Evolutionary conservation across 805 yeast genomes (phyloP), one percentile per base, ranked within the genome.

Genomic region (Schwanniomyces yamadae): DNA sequence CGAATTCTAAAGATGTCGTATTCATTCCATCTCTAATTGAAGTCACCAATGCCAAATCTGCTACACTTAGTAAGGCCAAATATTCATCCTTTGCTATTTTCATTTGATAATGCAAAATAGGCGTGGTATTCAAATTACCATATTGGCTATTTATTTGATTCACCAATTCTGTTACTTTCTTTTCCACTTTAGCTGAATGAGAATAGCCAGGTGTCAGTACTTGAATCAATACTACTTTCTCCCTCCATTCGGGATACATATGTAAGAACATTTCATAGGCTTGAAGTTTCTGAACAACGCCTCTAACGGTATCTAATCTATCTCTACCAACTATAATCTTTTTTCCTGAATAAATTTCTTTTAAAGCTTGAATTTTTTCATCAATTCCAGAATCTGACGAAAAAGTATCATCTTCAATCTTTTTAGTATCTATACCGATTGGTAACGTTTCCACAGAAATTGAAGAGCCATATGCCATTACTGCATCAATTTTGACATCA

Each of bases 11-110:
- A 1, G 96, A 87, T 2, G 98, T 93, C 4, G 97, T 88, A 63
- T 89, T 91, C 84, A 91, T 89, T 39, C 97, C 97, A 58, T 93
- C 99, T 56, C 99, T 78, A 19, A 91, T 82, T 2, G 95, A 82
- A 0, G 97, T 88, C 44, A 89, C 85, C 36, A 93, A 63, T 19
- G 95, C 90, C 46, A 93, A 66, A 54, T 93, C 97, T 0, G 98
- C 98, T 11, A 79, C 90, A 44, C 96, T 73, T 37, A 93, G 66
- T 32, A 93, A 65, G 0, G 98, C 96, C 41, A 84, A 69, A 59
- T 93, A 93, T 59, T 91, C 98, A 39, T 84, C 93, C 46, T 83
- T 81, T 23, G 82, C 87, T 44, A 93, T 78, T 50, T 95, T 77
- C 78, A 87, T 84, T 52, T 90, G 95, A 63, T 87, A 93, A 58